Evolutionary conservation across 352 stramenopile genomes (phyloP), one percentile per base, ranked within the genome.

Genomic region (Pythium phragmiticola): DNA sequence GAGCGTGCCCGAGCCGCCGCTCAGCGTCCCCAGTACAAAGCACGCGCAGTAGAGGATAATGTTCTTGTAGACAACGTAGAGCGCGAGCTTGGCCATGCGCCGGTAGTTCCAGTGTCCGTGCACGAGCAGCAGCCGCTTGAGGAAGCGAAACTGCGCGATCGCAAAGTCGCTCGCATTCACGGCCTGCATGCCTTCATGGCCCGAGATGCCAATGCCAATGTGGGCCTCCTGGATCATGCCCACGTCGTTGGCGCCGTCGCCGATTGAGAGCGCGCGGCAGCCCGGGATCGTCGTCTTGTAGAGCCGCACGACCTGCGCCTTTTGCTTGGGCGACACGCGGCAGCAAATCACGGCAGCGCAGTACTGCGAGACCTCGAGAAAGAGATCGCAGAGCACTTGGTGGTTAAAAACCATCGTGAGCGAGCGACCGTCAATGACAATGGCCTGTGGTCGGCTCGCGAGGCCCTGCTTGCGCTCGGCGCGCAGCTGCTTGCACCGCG

Each of bases 31-130:
- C 36, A 99, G 87, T 34, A 98, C 83, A 50, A 93, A 95, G 33
- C 77, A 76, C 19, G 80, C 77, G 30, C 80, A 81, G 72, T 92
- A 96, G 28, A 93, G 73, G 42, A 96, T 90, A 39, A 98, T 88
- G 68, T 98, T 98, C 74, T 98, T 98, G 89, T 98, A 98, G 69
- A 98, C 98, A 45, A 92, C 96, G 74, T 98, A 97, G 43, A 97
- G 59, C 45, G 98, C 95, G 7, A 97, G 72, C 66, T 96, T 97
- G 49, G 86, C 89, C 73, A 98, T 96, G 43, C 95, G 88, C 13
- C 96, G 72, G 67, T 98, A 98, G 68, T 97, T 96, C 87, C 88
- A 98, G 13, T 92, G 89, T 7, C 95, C 95, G 65, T 98, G 93
- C 13, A 98, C 89, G 37, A 98, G 78, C 41, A 98, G 63, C 42